phyloP scores from a whole-genome alignment of 352 stramenopile genomes.

The Pythium phragmiticola region DNA sequence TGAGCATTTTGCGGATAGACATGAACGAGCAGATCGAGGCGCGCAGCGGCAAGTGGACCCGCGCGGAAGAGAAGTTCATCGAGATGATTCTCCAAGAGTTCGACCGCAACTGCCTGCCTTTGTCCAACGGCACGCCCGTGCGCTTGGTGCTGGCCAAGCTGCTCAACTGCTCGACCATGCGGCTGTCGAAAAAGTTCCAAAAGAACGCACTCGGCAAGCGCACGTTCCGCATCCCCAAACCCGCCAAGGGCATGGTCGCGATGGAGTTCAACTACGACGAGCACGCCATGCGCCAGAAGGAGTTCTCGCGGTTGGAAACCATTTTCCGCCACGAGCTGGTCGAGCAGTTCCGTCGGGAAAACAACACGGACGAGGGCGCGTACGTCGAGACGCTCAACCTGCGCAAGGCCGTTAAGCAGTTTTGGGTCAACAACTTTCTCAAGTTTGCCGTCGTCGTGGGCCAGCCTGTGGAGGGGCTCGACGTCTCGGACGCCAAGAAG shows the following conservation, averaged over 20 bases:
- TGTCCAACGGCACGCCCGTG: slow-evolving; percentile 82
- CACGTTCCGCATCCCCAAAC: slow-evolving; percentile 80
- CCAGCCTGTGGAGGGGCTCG: slow-evolving; percentile 68
- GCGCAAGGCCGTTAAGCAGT: slow-evolving; percentile 76
- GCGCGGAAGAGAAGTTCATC: slow-evolving; percentile 84
- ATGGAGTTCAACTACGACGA: slow-evolving; percentile 71
- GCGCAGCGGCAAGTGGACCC: slow-evolving; percentile 84
- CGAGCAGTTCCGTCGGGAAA: slow-evolving; percentile 79
- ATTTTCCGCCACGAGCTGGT: slow-evolving; percentile 83
- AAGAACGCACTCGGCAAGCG: slow-evolving; percentile 86
- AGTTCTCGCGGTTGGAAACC: slow-evolving; percentile 69
- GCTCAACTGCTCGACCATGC: slow-evolving; percentile 89
- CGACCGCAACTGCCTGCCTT: slow-evolving; percentile 64
- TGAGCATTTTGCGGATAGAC: slow-evolving; percentile 67
- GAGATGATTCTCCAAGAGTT: slow-evolving; percentile 83
- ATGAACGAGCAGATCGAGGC: slow-evolving; percentile 71
- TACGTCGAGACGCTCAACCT: slow-evolving; percentile 72
- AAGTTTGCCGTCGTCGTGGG: slow-evolving; percentile 78
- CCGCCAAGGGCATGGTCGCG: slow-evolving; percentile 53
- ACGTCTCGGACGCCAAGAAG: slow-evolving; percentile 83
- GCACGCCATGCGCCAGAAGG: slow-evolving; percentile 62
- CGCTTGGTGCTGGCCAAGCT: slow-evolving; percentile 80
- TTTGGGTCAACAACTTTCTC: slow-evolving; percentile 84
- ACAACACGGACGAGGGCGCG: slow-evolving; percentile 77
- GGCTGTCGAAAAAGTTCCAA: slow-evolving; percentile 88